Percentiles rank a stretch among this genome's conserved stretches.
These are phyloP conservation scores for Colletotrichum sp. DNA, from an alignment of 2,329 filamentous ascomycete genomes.

Conservation along the genomic window DNA sequence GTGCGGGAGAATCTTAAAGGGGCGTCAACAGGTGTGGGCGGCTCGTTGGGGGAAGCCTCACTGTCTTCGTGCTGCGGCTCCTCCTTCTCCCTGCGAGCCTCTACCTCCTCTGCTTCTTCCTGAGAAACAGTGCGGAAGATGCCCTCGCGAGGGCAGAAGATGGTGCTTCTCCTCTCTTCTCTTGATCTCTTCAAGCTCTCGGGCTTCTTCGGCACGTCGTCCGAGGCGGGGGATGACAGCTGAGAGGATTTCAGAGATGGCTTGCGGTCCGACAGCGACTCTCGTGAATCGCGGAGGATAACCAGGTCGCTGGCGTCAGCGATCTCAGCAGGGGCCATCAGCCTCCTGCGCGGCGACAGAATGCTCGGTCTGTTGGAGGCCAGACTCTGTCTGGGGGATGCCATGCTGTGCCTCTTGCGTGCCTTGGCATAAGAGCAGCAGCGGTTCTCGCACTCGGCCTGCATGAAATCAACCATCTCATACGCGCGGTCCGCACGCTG, in stretches of 20 bases:
- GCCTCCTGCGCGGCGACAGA: conserved; percentile 38
- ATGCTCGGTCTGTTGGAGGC: conserved; percentile 34
- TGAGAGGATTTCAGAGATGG: conserved; percentile 30
- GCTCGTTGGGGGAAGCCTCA: conserved; percentile 26
- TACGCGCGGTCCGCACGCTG: conserved; percentile 71
- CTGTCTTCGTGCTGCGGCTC: conserved; percentile 17
- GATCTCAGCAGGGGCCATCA: conserved; percentile 37
- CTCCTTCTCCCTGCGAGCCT: conserved; percentile 33
- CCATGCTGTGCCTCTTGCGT: conserved; percentile 33
- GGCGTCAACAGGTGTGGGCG: conserved; percentile 35
- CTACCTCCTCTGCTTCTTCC: conserved; percentile 51
- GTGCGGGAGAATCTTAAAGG: conserved; percentile 57
- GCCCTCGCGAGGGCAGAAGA: conserved; percentile 67
- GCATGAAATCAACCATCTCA: conserved; percentile 77
- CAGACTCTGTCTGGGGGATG: conserved; percentile 40
- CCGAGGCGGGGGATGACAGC: conserved; percentile 26
- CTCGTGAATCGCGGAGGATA: conserved; percentile 38
- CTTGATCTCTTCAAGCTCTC: conserved; percentile 28
- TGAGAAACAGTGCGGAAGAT: conserved; percentile 67
- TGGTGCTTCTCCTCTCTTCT: conserved; percentile 53
- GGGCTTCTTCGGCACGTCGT: conserved; percentile 16
- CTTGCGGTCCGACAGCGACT: background rate
- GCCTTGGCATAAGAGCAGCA: conserved; percentile 65
- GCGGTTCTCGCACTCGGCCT: conserved; percentile 74
- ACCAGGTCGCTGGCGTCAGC: conserved; percentile 46